A percentile compares a stretch with the other conserved stretches of the same genome.
Conservation (phyloP, 495 filamentous ascomycete species). For the Podospora appendiculata region DNA sequence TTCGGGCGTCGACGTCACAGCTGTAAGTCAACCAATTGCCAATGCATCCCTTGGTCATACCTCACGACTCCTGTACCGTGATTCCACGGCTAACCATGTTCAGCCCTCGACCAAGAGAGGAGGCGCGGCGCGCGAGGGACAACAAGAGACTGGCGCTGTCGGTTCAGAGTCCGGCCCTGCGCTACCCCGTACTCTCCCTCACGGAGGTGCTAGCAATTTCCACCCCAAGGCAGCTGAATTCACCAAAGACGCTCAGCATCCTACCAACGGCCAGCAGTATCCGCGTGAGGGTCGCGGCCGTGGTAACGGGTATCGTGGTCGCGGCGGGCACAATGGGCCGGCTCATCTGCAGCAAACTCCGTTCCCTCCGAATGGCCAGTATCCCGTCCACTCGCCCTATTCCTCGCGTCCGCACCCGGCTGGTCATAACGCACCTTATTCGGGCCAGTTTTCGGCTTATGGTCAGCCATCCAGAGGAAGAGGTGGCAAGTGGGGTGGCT, state of each 20-base stretch:
- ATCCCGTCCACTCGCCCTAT: conserved; percentile 11
- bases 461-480: conserved; percentile 15
- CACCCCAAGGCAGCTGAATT: conserved; percentile 12
- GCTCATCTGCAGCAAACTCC: conserved; percentile 8
- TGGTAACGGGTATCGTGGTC: conserved; percentile 32
- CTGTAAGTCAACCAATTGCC: conserved; percentile 15
- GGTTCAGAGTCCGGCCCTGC: conserved; percentile 9
- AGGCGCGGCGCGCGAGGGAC: conserved; percentile 12
- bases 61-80: neutral
- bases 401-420: conserved; percentile 14
- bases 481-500: conserved; percentile 14
- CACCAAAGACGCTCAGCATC: conserved; percentile 16
- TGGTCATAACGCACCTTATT: conserved; percentile 14
- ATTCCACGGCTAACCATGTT: neutral
- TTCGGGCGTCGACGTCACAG: conserved; percentile 8
- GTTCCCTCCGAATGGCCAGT: conserved; percentile 19
- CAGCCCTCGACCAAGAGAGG: conserved; percentile 15
- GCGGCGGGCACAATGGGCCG: conserved; percentile 20
- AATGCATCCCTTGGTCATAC: neutral
- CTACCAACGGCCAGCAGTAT: conserved; percentile 17
- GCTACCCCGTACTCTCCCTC: neutral
- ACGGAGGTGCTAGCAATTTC: conserved; percentile 12
- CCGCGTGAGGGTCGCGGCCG: conserved; percentile 29
- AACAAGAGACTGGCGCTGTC: conserved; percentile 7
- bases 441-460: conserved; percentile 13